Conservation (phyloP, 2,329 filamentous ascomycete genomes). For the Cryphonectria japonica region DNA sequence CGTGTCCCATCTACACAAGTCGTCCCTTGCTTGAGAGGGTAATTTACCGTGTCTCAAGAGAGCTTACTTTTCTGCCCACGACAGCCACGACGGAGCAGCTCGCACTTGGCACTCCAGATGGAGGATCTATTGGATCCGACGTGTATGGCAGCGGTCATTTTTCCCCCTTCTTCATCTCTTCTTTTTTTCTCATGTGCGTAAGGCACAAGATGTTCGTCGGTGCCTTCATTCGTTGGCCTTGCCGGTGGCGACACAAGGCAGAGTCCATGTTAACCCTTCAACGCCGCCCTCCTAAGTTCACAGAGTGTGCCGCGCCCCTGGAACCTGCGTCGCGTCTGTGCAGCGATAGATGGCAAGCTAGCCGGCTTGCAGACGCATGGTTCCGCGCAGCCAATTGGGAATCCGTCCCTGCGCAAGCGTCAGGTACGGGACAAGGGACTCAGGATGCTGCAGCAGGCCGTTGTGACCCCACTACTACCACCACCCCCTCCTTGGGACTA, state of each 20-base stretch:
- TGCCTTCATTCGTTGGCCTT: background rate
- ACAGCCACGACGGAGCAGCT: background rate
- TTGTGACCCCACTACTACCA: slow-evolving; percentile 1
- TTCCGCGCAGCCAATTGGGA: slow-evolving; percentile 28
- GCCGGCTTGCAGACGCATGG: slow-evolving; percentile 19
- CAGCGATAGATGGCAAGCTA: background rate
- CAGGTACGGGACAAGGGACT: slow-evolving; percentile 20
- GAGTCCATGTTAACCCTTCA: background rate
- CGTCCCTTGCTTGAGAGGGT: slow-evolving; percentile 9
- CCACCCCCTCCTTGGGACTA: background rate
- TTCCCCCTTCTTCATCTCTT: too few relatives aligned
- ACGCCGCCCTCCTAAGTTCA: background rate
- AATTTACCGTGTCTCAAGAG: slow-evolving; percentile 8
- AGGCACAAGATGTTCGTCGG: background rate
- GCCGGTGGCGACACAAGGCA: background rate
- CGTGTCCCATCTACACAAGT: background rate
- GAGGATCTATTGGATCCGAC: background rate
- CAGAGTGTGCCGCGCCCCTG: slow-evolving; percentile 7
- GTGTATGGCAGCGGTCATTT: background rate
- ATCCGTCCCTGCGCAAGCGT: slow-evolving; percentile 28
- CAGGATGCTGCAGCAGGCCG: slow-evolving; percentile 9
- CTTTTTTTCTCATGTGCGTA: background rate
- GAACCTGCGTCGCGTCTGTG: slow-evolving; percentile 14
- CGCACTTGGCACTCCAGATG: background rate
- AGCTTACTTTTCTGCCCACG: background rate